Base-by-base conservation (phyloP, 345 rosid genomes). In the Moringa oleifera region DNA sequence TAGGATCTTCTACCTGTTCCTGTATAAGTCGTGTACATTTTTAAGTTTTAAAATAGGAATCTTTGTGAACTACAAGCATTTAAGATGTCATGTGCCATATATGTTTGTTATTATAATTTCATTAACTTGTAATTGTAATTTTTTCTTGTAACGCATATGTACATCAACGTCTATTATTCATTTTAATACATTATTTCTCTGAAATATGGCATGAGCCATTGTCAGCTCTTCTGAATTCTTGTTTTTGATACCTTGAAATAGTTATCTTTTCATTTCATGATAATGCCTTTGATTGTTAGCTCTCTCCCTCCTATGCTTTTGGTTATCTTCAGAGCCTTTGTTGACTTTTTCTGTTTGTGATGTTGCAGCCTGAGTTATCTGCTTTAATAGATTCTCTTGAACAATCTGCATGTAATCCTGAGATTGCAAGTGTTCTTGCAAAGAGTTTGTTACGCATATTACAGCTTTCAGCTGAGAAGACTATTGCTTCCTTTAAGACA, bases 331-430 rank as follows among this genome's bases (percentile, higher is more conserved):
- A 23, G 18, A 17, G 45, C 53, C 23, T 56, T 69, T 51, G 13
- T 49, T 57, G 64, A 18, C 16, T 22, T 36, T 55, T 59, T 61
- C 11, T 23, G 18, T 57, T 59, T 50, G 23, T 60, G 51, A 47
- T 68, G 31, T 79, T 77, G 74, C 90, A 92, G 98, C 98, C 95
- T 45, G 93, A 85, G 62, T 58, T 79, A 52, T 84, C 95, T 76
- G 87, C 80, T 69, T 73, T 92, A 36, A 60, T 92, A 81, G 93
- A 87, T 75, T 91, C 98, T 66, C 83, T 92, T 69, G 98, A 92
- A 73, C 82, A 85, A 67, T 92, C 81, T 79, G 82, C 84, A 55
- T 85, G 80, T 65, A 79, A 83, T 69, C 84, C 91, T 45, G 79
- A 73, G 61, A 80, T 85, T 16, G 89, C 89, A n/a, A 55, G 57